phyloP scores from a whole-genome alignment of 306 rosid species.

The Oxytropis ochrocephala region DNA sequence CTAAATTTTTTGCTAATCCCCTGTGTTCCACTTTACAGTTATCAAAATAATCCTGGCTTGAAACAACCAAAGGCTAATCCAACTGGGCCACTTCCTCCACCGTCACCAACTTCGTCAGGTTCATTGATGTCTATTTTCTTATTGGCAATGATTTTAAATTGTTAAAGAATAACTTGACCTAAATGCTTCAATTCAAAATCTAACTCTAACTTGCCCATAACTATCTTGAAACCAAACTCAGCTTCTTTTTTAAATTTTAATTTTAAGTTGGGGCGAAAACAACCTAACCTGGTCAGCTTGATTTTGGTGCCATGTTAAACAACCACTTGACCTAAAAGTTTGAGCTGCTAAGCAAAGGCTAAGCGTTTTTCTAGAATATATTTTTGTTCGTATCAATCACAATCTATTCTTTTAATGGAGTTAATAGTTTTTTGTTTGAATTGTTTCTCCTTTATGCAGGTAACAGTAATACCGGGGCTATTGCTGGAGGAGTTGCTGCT shows the following conservation, averaged over 20 bases:
- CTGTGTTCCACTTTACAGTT: slow-evolving; percentile 47
- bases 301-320: not conserved
- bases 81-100: slow-evolving; percentile 37
- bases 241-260: not conserved
- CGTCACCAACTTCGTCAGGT: slow-evolving; percentile 42
- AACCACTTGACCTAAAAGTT: not conserved
- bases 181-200: not conserved
- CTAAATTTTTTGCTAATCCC: slow-evolving; percentile 14
- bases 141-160: not conserved
- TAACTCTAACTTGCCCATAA: not conserved
- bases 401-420: slow-evolving; percentile 6
- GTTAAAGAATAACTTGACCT: slow-evolving; percentile 1
- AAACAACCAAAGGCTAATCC: slow-evolving; percentile 17
- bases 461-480: slow-evolving; percentile 56
- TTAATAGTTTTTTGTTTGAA: slow-evolving; percentile 11
- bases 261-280: not conserved
- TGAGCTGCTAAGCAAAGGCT: not conserved
- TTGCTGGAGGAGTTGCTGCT: slow-evolving; percentile 99
- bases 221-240: not conserved
- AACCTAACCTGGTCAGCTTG: too few species aligned
- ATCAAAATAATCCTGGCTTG: slow-evolving; percentile 35
- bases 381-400: slow-evolving; percentile 8
- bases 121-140: slow-evolving; percentile 2
- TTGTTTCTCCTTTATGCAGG: slow-evolving; percentile 38
- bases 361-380: not conserved